phyloP scores from a whole-genome alignment of 2,329 filamentous ascomycete genomes.

The Paecilomyces dactylethromorphus region DNA sequence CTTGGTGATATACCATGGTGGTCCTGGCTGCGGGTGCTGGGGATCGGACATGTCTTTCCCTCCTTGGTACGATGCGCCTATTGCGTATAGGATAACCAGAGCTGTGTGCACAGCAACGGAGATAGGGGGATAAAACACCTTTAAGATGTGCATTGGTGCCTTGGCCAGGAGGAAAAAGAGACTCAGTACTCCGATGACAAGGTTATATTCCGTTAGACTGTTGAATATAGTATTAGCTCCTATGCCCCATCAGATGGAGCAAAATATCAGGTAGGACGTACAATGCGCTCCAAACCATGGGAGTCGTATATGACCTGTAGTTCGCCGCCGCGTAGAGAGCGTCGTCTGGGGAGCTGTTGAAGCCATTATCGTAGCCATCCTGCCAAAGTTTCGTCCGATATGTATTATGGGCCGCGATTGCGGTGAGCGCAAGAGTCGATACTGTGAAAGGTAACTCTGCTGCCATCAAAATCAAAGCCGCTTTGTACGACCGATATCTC shows the following conservation, averaged over 20 bases:
- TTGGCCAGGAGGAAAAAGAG: slow-evolving; percentile 57
- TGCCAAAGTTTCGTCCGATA: slow-evolving; percentile 58
- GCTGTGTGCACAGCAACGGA: slow-evolving; percentile 47
- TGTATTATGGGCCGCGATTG: slow-evolving; percentile 55
- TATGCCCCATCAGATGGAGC: neutral
- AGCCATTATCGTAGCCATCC: slow-evolving; percentile 55
- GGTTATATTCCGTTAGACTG: slow-evolving; percentile 56
- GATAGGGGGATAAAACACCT: slow-evolving; percentile 51
- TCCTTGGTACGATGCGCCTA: slow-evolving; percentile 50
- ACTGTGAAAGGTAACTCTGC: slow-evolving; percentile 53
- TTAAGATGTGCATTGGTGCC: slow-evolving; percentile 48
- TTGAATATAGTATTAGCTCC: slow-evolving; percentile 4
- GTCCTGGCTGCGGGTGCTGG: slow-evolving; percentile 45
- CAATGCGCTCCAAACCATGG: slow-evolving; percentile 56
- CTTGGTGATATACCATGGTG: slow-evolving; percentile 60
- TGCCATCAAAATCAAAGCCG: slow-evolving; percentile 47
- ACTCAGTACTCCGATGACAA: slow-evolving; percentile 55
- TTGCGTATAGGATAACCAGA: slow-evolving; percentile 48
- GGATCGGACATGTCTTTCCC: slow-evolving; percentile 54
- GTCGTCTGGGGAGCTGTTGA: slow-evolving; percentile 54
- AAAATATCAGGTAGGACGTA: slow-evolving; percentile 27
- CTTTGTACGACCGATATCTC: slow-evolving; percentile 47
- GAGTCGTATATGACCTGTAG: slow-evolving; percentile 47
- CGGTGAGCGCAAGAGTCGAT: slow-evolving; percentile 52
- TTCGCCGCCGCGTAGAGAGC: slow-evolving; percentile 55